Conservation (phyloP, 331 rosid species). For the Saraca asoca region DNA sequence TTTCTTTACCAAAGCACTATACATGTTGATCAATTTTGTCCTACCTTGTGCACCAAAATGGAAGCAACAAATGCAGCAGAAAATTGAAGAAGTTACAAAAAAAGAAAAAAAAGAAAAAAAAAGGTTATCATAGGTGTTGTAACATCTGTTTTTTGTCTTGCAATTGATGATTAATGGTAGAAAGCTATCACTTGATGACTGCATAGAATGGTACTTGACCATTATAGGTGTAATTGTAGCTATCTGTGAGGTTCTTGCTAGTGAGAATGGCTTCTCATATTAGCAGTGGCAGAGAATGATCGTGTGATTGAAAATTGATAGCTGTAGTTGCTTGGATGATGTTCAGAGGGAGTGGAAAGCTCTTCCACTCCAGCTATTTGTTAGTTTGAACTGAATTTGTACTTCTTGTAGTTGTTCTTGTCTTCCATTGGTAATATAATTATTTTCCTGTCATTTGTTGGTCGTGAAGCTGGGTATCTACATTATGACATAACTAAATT, state of each 20-base stretch:
- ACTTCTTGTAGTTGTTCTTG: too few species aligned
- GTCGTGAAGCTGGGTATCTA: too few species aligned
- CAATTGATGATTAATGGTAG: neutral
- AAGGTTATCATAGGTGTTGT: too few species aligned
- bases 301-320: neutral
- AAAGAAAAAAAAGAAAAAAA: too few species aligned
- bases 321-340: neutral
- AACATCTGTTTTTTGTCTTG: neutral
- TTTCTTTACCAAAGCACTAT: neutral
- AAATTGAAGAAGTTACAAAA: neutral
- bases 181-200: too few species aligned
- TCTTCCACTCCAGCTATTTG: slow-evolving; percentile 2
- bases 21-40: slow-evolving; percentile 1
- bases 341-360: neutral
- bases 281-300: neutral
- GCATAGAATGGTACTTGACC: neutral
- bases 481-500: too few species aligned
- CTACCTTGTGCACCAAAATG: neutral
- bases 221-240: neutral
- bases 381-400: too few species aligned
- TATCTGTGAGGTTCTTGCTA: too few species aligned
- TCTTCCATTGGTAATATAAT: too few species aligned
- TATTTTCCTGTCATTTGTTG: too few species aligned
- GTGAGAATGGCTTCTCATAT: neutral
- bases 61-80: neutral